phyloP scores from a whole-genome alignment of 192 early-diverging fungal genomes.

The Coemansia sp. region DNA sequence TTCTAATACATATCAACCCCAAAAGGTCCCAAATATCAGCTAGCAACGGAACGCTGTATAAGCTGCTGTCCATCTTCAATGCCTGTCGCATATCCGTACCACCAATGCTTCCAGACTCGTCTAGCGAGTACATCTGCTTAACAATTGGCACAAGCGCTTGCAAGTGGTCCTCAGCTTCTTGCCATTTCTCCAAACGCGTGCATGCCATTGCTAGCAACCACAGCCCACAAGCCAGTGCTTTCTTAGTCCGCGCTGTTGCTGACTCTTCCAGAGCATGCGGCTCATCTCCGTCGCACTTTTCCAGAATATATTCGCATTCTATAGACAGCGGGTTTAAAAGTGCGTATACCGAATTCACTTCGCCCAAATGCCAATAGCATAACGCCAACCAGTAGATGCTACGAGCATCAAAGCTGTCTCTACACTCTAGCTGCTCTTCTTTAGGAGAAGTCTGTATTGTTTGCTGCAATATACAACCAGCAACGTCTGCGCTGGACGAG shows the following conservation, averaged over 20 bases:
- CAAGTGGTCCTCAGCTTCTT: constrained; percentile 52
- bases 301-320: constrained; percentile 35
- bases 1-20: constrained; percentile 45
- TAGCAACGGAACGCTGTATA: constrained; percentile 25
- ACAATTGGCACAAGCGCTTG: constrained; percentile 14
- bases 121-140: constrained; percentile 20
- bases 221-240: constrained; percentile 44
- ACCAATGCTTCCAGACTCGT: constrained; percentile 13
- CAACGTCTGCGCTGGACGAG: constrained; percentile 17
- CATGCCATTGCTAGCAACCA: constrained; percentile 46
- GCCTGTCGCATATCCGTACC: constrained; percentile 18
- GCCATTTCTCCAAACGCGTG: constrained; percentile 53
- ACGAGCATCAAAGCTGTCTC: constrained; percentile 25
- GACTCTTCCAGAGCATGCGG: neutral
- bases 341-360: constrained; percentile 31
- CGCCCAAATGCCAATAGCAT: constrained; percentile 52
- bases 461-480: constrained; percentile 37
- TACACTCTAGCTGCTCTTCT: neutral
- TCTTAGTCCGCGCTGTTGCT: constrained; percentile 13
- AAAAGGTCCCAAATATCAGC: constrained; percentile 45
- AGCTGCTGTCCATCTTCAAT: constrained; percentile 1
- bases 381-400: constrained; percentile 52
- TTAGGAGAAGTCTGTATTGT: constrained; percentile 10
- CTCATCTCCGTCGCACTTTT: constrained; percentile 8
- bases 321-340: constrained; percentile 24